A percentile compares a stretch with the other conserved stretches of the same genome.
Evolutionary conservation across 1,284 basidiomycete genomes (phyloP).

Genomic region (Microbotryum lychnidis-dioicae): DNA sequence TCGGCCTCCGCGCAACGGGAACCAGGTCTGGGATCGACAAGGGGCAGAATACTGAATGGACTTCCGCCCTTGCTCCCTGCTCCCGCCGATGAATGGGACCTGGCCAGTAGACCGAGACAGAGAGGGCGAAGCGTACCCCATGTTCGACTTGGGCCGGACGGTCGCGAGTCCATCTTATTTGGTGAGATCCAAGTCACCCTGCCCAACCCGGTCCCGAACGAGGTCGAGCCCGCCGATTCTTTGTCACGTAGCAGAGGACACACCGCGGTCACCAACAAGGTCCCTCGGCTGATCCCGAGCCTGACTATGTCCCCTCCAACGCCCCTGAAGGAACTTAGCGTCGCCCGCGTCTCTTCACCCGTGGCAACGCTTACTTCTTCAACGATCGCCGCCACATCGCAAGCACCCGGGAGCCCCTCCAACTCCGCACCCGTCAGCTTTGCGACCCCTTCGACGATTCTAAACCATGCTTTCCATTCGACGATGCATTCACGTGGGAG

Average conservation of each 20-base stretch:
- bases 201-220: constrained; percentile 7
- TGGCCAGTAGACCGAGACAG: not conserved
- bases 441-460: too few relatives aligned
- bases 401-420: too few relatives aligned
- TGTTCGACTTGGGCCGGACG: constrained; percentile 26
- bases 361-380: too few relatives aligned
- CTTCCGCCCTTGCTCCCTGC: not conserved
- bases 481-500: too few relatives aligned
- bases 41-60: too few relatives aligned
- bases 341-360: too few relatives aligned
- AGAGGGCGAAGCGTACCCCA: constrained; percentile 29
- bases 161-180: constrained; percentile 26
- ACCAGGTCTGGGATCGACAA: not conserved
- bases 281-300: constrained; percentile 3
- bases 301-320: constrained; percentile 24
- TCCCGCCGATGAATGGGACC: not conserved
- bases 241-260: too few relatives aligned
- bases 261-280: not conserved
- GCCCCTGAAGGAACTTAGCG: constrained; percentile 7
- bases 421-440: too few relatives aligned
- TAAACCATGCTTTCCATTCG: too few relatives aligned
- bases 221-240: not conserved
- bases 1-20: not conserved
- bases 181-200: constrained; percentile 29
- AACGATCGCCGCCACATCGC: too few relatives aligned